Evolutionary conservation across 805 yeast genomes (phyloP), one percentile per base, ranked within the genome.

Genomic region (Kurtzmaniella fragi): DNA sequence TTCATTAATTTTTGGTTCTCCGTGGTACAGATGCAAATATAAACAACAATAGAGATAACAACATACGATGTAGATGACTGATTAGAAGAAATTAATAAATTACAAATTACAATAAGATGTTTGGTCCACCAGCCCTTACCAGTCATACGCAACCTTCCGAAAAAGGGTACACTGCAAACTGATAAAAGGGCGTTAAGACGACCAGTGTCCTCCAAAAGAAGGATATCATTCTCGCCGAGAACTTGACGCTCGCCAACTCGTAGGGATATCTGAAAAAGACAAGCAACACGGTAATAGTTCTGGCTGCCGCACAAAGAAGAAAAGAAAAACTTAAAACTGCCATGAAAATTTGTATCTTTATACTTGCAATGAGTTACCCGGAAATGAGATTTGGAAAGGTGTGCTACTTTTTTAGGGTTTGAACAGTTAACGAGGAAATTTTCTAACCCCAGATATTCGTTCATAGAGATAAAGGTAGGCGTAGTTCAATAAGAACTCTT

Each of bases 1-100:
- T 58, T 78, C 31, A 68, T 83, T 39, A 89, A 89, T 58, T 66
- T 84, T 31, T 63, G 80, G 20, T 79, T 84, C 57, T 87, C 88
- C 3, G 50, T 83, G 25, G 58, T 79, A 26, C 66, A 17, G 15
- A 15, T n/a, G 15, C 11, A 20, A 26, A 34, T 34, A 13, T 27
- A 26, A 25, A 38, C 34, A 41, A 17, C 17, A 37, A 40, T 32
- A 27, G 17, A 17, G 23, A 27, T 6, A 17, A 14, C 7, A 20
- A 17, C n/a, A n/a, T 7, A 35, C 25, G 31, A n/a, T 7, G 5
- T 11, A 20, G n/a, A 15, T 16, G 15, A 26, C 10, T 15, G 10
- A 33, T 8, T 20, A 23, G 15, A 9, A 12, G 14, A 26, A 10
- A 16, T 9, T 23, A 12, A 4, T 9, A 9, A 16, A 17, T 31